phyloP scores from a whole-genome alignment of 225 moss, liverwort and hornwort genomes.

The Climacium dendroides region DNA sequence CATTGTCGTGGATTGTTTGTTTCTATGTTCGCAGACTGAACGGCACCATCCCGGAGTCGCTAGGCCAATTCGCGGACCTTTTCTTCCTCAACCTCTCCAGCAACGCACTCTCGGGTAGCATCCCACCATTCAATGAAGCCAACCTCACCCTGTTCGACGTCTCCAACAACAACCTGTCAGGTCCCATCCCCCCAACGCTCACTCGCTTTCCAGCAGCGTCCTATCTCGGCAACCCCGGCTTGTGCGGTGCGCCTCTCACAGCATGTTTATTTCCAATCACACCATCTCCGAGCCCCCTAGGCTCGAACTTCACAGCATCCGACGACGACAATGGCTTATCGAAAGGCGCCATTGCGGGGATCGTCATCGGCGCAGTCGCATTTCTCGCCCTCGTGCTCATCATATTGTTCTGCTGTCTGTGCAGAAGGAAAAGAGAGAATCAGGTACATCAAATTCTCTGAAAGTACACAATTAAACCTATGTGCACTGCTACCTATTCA shows the following conservation, averaged over 20 bases:
- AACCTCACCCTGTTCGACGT: conserved; percentile 29
- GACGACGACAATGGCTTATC: background rate
- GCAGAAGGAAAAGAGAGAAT: background rate
- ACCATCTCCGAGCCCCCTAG: background rate
- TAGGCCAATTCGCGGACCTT: conserved; percentile 2
- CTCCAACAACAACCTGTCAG: conserved; percentile 54
- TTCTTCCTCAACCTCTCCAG: background rate
- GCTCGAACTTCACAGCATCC: background rate
- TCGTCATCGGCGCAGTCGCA: background rate
- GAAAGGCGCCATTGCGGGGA: conserved; percentile 2
- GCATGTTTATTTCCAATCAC: background rate
- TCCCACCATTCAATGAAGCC: conserved; percentile 25
- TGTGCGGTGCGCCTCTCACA: conserved; percentile 57
- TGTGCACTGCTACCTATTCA: background rate
- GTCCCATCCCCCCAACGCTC: conserved; percentile 34
- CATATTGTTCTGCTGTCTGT: background rate
- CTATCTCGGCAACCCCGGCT: conserved; percentile 35
- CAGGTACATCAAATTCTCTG: background rate
- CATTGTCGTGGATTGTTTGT: background rate
- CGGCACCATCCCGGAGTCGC: conserved; percentile 21
- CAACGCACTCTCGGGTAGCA: conserved; percentile 42
- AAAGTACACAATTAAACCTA: background rate
- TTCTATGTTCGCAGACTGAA: conserved; percentile 1
- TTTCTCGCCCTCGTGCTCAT: background rate
- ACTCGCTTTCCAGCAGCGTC: conserved; percentile 10